Base-by-base conservation (phyloP, 768 basidiomycete genomes). In the Podaxis sp. region DNA sequence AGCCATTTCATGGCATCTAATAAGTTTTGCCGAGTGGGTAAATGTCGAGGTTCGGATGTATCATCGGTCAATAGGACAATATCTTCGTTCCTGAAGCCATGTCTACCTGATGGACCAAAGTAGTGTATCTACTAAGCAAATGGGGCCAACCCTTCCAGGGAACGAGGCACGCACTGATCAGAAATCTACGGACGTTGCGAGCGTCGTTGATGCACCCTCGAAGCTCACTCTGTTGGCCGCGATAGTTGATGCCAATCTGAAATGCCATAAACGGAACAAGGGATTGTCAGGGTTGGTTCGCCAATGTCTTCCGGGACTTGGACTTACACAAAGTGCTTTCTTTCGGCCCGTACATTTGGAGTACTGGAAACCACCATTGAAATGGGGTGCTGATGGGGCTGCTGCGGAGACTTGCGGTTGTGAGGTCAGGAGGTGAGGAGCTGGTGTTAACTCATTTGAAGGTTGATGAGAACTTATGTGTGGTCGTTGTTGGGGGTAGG, bases 171-270 rank as follows among this genome's bases (percentile, higher is more conserved):
- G 58, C 65, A 88, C 87, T 71, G 44, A 82, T 83, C 32, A 91
- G 74, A 75, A 93, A 93, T 35, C 78, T 77, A 50, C 82, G 79
- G 50, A 93, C 81, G 65, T 88, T 87, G 60, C 76, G 77, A 3
- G 88, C 88, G 68, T 95, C 93, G 63, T 94, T 94, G 67, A 93
- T 80, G 66, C 93, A 94, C 5, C 93, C 93, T 0, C 76, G 76
- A 13, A 94, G 80, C 62, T 82, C 84, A 57, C 84, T 80, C 2
- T 69, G 68, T 51, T 89, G 84, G 0, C 90, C 90, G 10, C 66
- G 67, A 68, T 94, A 94, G 68, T 90, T 90, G 64, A 93, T 89
- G 1, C 91, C 91, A 69, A 94, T 90, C 86, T 88, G 59, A 54
- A 38, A 54, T 32, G 14, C 36, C 56, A 48, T 63, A 53, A 50